A percentile compares a stretch with the other conserved stretches of the same genome.
Conservation (phyloP, 2,329 filamentous ascomycete species). For the Pseudogymnoascus sp. region DNA sequence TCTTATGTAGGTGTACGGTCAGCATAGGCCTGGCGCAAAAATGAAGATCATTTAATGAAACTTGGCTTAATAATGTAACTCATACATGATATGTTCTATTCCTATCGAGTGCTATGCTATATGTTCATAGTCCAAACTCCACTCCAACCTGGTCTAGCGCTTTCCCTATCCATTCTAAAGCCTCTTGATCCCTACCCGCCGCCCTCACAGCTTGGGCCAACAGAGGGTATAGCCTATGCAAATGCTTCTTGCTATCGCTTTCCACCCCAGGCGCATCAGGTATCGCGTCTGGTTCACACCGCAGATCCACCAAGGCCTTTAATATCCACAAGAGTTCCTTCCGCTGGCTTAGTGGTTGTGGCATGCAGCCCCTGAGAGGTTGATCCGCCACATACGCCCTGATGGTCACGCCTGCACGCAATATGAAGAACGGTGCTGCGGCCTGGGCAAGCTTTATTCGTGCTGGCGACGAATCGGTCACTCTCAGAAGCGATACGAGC, state of each 20-base stretch:
- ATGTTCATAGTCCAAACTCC: constrained; percentile 37
- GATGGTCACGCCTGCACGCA: constrained; percentile 74
- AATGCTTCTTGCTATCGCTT: constrained; percentile 61
- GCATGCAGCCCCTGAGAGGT: constrained; percentile 79
- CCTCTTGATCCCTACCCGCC: constrained; percentile 55
- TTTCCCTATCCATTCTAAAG: constrained; percentile 49
- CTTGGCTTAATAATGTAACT: neutral
- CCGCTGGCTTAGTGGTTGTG: constrained; percentile 74
- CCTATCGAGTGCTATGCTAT: neutral
- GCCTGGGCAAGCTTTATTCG: constrained; percentile 56
- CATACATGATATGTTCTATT: neutral
- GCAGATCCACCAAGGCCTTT: constrained; percentile 55
- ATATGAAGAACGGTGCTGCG: constrained; percentile 71
- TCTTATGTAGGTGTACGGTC: constrained; percentile 3
- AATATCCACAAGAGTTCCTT: constrained; percentile 72
- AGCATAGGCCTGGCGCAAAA: neutral
- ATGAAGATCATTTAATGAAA: neutral
- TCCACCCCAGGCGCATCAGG: constrained; percentile 47
- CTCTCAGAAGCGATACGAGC: constrained; percentile 61
- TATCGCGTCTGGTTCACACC: constrained; percentile 64
- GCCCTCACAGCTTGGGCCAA: constrained; percentile 56
- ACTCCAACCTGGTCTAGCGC: constrained; percentile 56
- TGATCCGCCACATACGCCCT: constrained; percentile 85
- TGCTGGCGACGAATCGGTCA: constrained; percentile 34
- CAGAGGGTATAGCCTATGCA: constrained; percentile 74